These are phyloP conservation scores for Phlegmacium glaucopus DNA, from an alignment of 768 basidiomycete species.

Conservation along the genomic window DNA sequence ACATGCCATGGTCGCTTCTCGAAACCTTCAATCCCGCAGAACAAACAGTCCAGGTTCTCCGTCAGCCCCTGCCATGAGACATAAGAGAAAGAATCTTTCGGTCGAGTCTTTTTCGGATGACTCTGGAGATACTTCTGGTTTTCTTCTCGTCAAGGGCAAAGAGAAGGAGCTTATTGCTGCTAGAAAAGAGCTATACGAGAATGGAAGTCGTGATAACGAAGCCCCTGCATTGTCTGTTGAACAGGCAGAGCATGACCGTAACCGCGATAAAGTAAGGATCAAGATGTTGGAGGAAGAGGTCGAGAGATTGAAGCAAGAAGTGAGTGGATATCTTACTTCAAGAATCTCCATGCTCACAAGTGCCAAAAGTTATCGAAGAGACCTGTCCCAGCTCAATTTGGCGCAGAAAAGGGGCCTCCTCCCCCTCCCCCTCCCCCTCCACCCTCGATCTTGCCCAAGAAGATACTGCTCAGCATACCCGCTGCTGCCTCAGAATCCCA, in stretches of 20 bases:
- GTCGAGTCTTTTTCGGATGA: slow-evolving; percentile 17
- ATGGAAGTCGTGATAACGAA: slow-evolving; percentile 36
- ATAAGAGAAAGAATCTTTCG: slow-evolving; percentile 47
- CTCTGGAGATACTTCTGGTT: slow-evolving; percentile 38
- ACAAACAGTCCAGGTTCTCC: slow-evolving; percentile 6
- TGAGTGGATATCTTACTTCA: slow-evolving; percentile 15
- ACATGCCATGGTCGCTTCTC: slow-evolving; percentile 3
- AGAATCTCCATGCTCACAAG: neutral
- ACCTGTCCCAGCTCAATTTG: slow-evolving; percentile 12
- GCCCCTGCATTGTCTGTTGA: slow-evolving; percentile 31
- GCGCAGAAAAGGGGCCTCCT: slow-evolving; percentile 12
- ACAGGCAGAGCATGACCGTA: slow-evolving; percentile 38
- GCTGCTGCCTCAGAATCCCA: slow-evolving; percentile 24
- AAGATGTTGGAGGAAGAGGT: slow-evolving; percentile 66
- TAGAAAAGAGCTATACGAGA: slow-evolving; percentile 45
- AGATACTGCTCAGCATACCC: slow-evolving; percentile 29
- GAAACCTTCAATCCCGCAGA: slow-evolving; percentile 5
- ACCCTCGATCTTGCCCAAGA: slow-evolving; percentile 33
- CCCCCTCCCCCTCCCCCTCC: slow-evolving; percentile 40
- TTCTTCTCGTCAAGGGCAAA: slow-evolving; percentile 51
- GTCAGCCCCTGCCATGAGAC: slow-evolving; percentile 10
- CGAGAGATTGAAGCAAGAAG: slow-evolving; percentile 54
- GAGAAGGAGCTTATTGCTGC: slow-evolving; percentile 61
- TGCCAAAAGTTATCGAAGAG: slow-evolving; percentile 43
- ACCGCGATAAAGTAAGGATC: slow-evolving; percentile 61